Evolutionary conservation across 371 early-diverging fungal genomes (phyloP), one percentile per base, ranked within the genome.

Genomic region (Mortierella sp.): DNA sequence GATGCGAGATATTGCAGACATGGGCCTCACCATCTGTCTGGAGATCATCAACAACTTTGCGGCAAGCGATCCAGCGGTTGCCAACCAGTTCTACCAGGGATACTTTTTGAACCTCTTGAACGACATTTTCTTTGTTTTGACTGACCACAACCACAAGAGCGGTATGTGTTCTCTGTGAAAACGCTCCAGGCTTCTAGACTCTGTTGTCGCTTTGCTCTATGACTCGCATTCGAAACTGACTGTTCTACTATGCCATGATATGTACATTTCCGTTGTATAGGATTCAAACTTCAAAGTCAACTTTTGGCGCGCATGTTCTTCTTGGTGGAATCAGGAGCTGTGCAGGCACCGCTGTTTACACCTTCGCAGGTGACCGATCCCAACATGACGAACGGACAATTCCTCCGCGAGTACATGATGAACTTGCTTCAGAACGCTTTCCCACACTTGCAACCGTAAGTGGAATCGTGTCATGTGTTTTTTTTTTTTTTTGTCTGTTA

Each of bases 121-220:
- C 83, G 98, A 98, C 71, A 88, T 98, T 27, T 96, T 99, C 80
- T 97, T 90, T 69, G 98, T 99, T 4, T 84, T 99, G 54, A 97
- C 98, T 2, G 98, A 96, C 84, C 87, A 92, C 54, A 96, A 96
- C 76, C 98, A 99, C 86, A 98, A 98, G 87, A 92, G 95, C 78
- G 98, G 97, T 91, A 84, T 58, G 83, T 13, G 7, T 7, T 34
- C 34, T 4, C 10, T 7, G 10, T 34, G 34, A 10, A n/a, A n/a
- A n/a, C n/a, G n/a, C n/a, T n/a, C n/a, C n/a, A n/a, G n/a, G n/a
- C n/a, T n/a, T n/a, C n/a, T n/a, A n/a, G n/a, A n/a, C n/a, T n/a
- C n/a, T n/a, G n/a, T n/a, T n/a, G n/a, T n/a, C n/a, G n/a, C n/a
- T n/a, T n/a, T n/a, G n/a, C n/a, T n/a, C n/a, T n/a, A n/a, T n/a